These are phyloP conservation scores for Fraxinus dipetala DNA, from an alignment of 305 asterid genomes.

Conservation along the genomic window DNA sequence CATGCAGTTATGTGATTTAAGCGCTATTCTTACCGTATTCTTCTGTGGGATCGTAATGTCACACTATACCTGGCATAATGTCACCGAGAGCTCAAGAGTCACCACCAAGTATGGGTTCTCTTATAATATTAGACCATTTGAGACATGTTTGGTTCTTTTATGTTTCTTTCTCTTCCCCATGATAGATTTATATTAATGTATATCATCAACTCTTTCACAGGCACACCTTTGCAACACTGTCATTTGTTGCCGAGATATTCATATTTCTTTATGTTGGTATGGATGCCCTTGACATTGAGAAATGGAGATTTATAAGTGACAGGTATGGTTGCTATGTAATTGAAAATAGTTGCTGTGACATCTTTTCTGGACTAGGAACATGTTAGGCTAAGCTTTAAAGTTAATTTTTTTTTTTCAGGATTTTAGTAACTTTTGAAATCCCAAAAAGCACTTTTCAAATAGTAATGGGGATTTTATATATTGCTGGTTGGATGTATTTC, in stretches of 20 bases:
- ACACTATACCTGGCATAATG: conserved; percentile 71
- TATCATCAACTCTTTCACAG: conserved; percentile 33
- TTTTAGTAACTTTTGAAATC: background rate
- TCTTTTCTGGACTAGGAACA: background rate
- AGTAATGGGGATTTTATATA: background rate
- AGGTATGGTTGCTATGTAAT: conserved; percentile 31
- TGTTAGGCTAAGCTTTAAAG: background rate
- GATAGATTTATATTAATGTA: conserved; percentile 7
- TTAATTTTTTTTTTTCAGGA: background rate
- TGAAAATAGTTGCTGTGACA: background rate
- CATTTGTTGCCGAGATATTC: conserved; percentile 60
- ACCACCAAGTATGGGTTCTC: conserved; percentile 49
- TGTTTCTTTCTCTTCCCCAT: conserved; percentile 2
- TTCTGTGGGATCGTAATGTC: conserved; percentile 72
- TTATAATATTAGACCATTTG: conserved; percentile 7
- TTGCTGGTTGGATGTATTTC: background rate
- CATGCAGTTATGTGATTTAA: conserved; percentile 56
- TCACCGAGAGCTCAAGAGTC: conserved; percentile 62
- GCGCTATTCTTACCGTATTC: conserved; percentile 65
- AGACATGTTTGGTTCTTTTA: background rate
- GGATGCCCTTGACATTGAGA: conserved; percentile 65
- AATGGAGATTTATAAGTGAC: conserved; percentile 56
- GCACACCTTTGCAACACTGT: conserved; percentile 57
- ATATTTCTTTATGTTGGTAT: conserved; percentile 64
- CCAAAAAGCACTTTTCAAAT: background rate